Evolutionary conservation across 1,284 basidiomycete species (phyloP).

Genomic region (Porodaedalea pini): DNA sequence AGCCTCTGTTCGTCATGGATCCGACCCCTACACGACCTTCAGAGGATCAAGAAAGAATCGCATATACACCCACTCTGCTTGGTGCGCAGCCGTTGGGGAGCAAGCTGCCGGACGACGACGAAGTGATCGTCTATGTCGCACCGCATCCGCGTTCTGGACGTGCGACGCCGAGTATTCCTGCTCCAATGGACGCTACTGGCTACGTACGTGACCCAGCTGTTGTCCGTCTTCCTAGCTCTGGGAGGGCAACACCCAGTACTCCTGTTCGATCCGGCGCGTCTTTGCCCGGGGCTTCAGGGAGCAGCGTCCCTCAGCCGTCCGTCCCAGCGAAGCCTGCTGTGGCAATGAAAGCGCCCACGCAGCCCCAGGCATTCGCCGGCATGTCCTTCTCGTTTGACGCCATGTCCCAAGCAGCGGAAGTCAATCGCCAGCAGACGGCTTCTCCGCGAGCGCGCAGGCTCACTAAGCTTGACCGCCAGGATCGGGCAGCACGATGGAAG

Average conservation of each 20-base stretch:
- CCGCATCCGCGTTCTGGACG: constrained; percentile 33
- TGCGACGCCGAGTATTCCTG: constrained; percentile 5
- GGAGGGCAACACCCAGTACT: not conserved
- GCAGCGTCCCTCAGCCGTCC: no score
- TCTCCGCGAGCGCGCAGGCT: not conserved
- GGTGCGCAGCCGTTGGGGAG: constrained; percentile 24
- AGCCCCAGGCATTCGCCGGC: not conserved
- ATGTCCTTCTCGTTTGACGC: constrained; percentile 9
- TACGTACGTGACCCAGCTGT: not conserved
- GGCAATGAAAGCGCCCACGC: not conserved
- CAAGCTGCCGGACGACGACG: constrained; percentile 27
- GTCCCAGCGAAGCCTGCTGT: no score
- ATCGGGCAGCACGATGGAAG: constrained; percentile 26
- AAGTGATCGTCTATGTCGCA: constrained; percentile 41
- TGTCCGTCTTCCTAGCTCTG: no score
- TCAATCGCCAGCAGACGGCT: constrained; percentile 5
- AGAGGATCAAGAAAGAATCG: constrained; percentile 9
- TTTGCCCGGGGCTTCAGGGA: no score
- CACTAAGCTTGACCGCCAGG: constrained; percentile 21
- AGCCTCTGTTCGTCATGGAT: constrained; percentile 39
- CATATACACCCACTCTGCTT: constrained; percentile 24
- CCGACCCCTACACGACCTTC: constrained; percentile 33
- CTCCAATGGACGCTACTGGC: not conserved
- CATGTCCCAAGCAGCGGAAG: not conserved
- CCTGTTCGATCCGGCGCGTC: no score